phyloP scores from a whole-genome alignment of 2,329 filamentous ascomycete species.

The Cladophialophora yegresii region DNA sequence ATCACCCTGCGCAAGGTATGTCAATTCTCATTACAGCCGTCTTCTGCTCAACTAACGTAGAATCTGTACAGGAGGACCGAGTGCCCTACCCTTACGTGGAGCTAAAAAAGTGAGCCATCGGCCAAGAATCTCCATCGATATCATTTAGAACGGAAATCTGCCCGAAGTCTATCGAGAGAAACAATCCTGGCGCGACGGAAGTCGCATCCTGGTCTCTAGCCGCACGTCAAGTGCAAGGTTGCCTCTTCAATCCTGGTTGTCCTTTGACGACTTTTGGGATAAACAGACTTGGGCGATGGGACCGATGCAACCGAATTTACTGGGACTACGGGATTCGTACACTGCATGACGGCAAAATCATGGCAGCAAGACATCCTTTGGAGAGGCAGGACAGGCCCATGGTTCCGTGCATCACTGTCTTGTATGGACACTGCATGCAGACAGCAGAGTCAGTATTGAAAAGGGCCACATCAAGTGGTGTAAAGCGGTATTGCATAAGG shows the following conservation, averaged over 20 bases:
- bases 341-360: background rate
- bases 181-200: background rate
- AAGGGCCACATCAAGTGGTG: background rate
- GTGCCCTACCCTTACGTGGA: slow-evolving; percentile 66
- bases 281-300: background rate
- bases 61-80: slow-evolving; percentile 61
- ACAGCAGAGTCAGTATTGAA: background rate
- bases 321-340: background rate
- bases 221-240: background rate
- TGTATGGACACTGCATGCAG: background rate
- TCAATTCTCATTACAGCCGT: background rate
- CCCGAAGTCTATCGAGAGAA: background rate
- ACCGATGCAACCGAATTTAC: background rate
- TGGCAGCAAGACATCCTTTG: background rate
- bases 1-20: slow-evolving; percentile 73
- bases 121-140: too few relatives aligned
- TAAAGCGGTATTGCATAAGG: background rate
- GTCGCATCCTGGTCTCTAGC: background rate
- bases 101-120: slow-evolving; percentile 36
- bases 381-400: background rate
- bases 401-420: background rate
- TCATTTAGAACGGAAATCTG: background rate
- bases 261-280: background rate
- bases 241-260: background rate
- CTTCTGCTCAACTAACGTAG: slow-evolving; percentile 1